Conservation (phyloP, 73 alveolate species). For the Tetrahymena thermophila region DNA sequence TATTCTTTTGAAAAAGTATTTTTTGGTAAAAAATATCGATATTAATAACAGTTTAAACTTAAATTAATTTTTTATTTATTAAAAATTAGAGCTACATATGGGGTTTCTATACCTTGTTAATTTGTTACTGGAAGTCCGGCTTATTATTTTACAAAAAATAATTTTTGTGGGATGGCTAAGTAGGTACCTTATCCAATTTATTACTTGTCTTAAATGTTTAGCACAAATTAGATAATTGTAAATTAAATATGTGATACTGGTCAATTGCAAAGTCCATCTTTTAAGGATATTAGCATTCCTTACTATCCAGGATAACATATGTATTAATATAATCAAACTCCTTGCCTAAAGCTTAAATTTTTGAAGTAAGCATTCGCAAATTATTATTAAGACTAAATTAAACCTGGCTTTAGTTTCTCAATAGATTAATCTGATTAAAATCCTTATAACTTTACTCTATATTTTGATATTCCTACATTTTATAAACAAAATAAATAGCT, state of each 20-base stretch:
- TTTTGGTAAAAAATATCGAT: no score
- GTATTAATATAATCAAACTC: no score
- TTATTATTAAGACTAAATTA: neutral
- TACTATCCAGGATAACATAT: neutral
- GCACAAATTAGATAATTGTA: neutral
- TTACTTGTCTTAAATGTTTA: neutral
- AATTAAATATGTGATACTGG: neutral
- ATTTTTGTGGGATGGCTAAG: neutral
- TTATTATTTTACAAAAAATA: neutral
- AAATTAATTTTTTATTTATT: no score
- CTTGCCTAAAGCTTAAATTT: neutral
- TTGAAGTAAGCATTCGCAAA: neutral
- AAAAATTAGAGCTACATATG: no score
- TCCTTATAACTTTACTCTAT: neutral
- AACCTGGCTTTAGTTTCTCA: neutral
- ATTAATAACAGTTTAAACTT: no score
- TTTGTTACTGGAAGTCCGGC: neutral
- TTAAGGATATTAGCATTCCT: neutral
- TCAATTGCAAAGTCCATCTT: neutral
- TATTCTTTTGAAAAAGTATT: no score
- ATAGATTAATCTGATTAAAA: neutral
- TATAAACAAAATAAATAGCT: neutral
- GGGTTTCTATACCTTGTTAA: no score
- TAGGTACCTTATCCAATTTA: neutral
- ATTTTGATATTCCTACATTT: neutral